A percentile compares a stretch with the other conserved stretches of the same genome.
Conservation (phyloP, 2,329 filamentous ascomycete species). For the Beauveria varroae region DNA sequence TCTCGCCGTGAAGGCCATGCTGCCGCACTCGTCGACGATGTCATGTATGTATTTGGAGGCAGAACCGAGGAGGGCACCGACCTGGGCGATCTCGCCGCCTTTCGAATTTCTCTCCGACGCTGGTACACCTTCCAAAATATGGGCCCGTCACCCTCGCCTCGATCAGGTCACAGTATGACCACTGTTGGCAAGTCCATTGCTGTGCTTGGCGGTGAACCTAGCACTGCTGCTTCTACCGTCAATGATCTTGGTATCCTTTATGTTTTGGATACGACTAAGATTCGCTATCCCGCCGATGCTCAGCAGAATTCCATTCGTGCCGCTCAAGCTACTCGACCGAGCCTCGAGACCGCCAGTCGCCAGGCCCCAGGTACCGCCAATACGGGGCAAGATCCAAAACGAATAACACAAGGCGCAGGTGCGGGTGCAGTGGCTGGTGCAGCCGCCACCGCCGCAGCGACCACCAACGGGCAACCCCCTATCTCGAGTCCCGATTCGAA, state of each 20-base stretch:
- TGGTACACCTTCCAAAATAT: constrained; percentile 99
- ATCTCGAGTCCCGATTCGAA: constrained; percentile 2
- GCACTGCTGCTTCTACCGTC: constrained; percentile 71
- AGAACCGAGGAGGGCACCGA: constrained; percentile 90
- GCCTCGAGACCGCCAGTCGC: constrained; percentile 15
- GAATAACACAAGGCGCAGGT: constrained; percentile 32
- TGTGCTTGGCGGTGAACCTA: constrained; percentile 89
- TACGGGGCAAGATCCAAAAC: constrained; percentile 42
- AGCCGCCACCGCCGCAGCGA: not conserved
- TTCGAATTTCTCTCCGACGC: constrained; percentile 64
- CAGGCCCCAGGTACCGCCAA: constrained; percentile 28
- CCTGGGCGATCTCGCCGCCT: constrained; percentile 84
- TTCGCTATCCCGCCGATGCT: constrained; percentile 83
- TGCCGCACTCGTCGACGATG: constrained; percentile 86
- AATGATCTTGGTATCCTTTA: constrained; percentile 85
- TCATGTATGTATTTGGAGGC: constrained; percentile 98
- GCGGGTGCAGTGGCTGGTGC: constrained; percentile 17
- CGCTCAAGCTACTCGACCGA: constrained; percentile 17
- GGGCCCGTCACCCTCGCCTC: constrained; percentile 87
- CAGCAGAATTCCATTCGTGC: constrained; percentile 21
- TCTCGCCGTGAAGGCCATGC: constrained; percentile 90
- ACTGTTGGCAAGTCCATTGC: constrained; percentile 87
- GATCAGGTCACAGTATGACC: constrained; percentile 97
- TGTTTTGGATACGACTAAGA: constrained; percentile 89
- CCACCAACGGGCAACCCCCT: constrained; percentile 15